These are phyloP conservation scores for Triticum turgidum DNA, from an alignment of 176 grass and related monocot species.

Conservation along the genomic window DNA sequence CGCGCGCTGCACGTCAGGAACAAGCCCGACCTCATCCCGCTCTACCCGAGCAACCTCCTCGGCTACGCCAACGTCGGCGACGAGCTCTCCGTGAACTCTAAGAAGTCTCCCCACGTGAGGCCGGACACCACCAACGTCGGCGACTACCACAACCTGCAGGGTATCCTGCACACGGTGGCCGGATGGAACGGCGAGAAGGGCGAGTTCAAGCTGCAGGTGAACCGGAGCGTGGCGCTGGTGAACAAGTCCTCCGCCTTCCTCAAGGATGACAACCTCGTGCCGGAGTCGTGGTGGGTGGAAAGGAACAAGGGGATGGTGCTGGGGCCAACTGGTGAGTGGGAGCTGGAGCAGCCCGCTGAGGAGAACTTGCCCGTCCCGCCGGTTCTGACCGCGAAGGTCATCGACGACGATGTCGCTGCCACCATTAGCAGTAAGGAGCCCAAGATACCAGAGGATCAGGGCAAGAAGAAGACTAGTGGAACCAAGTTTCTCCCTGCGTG, in stretches of 20 bases:
- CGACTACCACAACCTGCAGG: slow-evolving; percentile 97
- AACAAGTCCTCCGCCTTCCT: slow-evolving; percentile 84
- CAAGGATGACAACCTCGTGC: slow-evolving; percentile 71
- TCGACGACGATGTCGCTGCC: slow-evolving; percentile 2
- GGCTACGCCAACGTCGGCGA: slow-evolving; percentile 54
- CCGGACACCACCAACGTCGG: slow-evolving; percentile 38
- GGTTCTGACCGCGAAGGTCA: slow-evolving; percentile 10
- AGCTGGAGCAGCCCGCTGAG: slow-evolving; percentile 36
- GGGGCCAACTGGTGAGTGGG: slow-evolving; percentile 54
- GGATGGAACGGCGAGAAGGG: slow-evolving; percentile 63
- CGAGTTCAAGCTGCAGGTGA: slow-evolving; percentile 77
- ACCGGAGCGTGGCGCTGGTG: slow-evolving; percentile 70
- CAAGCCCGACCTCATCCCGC: slow-evolving; percentile 68
- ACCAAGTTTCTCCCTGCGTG: slow-evolving; percentile 16
- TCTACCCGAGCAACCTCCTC: slow-evolving; percentile 63
- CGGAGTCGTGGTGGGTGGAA: slow-evolving; percentile 93
- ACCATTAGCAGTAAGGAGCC: not conserved
- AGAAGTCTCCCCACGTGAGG: slow-evolving; percentile 77
- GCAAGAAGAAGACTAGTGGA: not conserved
- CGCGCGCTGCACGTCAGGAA: slow-evolving; percentile 69
- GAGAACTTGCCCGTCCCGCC: slow-evolving; percentile 67
- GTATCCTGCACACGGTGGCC: slow-evolving; percentile 71
- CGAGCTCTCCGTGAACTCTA: slow-evolving; percentile 51
- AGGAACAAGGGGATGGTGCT: slow-evolving; percentile 81
- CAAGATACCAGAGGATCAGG: not conserved